These are phyloP conservation scores for Gossypium thurberi DNA, from an alignment of 345 rosid genomes.

Conservation along the genomic window DNA sequence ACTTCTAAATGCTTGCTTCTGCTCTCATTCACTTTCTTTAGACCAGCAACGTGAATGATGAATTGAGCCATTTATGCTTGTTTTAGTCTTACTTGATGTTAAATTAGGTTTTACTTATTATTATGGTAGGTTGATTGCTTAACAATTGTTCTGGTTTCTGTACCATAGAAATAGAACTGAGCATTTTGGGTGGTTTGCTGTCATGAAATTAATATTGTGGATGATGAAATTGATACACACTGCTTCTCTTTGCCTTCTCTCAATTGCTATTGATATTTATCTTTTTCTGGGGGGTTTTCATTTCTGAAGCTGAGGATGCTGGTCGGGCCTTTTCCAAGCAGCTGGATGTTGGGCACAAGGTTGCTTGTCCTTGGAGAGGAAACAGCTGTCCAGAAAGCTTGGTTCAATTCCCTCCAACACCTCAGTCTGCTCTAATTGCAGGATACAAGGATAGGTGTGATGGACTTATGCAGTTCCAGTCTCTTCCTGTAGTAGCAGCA, in stretches of 20 bases:
- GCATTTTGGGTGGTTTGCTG: neutral
- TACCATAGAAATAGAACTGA: neutral
- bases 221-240: neutral
- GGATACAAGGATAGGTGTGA: conserved; percentile 97
- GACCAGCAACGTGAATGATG: neutral
- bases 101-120: neutral
- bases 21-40: neutral
- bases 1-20: neutral
- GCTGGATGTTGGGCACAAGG: conserved; percentile 75
- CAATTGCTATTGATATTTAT: neutral
- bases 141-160: neutral
- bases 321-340: conserved; percentile 68
- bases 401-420: conserved; percentile 98
- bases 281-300: conserved; percentile 4
- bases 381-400: conserved; percentile 87
- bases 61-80: neutral
- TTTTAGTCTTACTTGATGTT: neutral
- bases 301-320: conserved; percentile 48
- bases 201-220: neutral
- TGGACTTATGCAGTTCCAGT: conserved; percentile 86
- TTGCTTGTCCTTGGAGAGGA: conserved; percentile 84
- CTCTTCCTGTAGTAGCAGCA: conserved; percentile 71
- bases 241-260: neutral
- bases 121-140: neutral
- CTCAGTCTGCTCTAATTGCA: conserved; percentile 86